Evolutionary conservation across 768 basidiomycete genomes (phyloP), one percentile per base, ranked within the genome.

Genomic region (Lepiota venenata): DNA sequence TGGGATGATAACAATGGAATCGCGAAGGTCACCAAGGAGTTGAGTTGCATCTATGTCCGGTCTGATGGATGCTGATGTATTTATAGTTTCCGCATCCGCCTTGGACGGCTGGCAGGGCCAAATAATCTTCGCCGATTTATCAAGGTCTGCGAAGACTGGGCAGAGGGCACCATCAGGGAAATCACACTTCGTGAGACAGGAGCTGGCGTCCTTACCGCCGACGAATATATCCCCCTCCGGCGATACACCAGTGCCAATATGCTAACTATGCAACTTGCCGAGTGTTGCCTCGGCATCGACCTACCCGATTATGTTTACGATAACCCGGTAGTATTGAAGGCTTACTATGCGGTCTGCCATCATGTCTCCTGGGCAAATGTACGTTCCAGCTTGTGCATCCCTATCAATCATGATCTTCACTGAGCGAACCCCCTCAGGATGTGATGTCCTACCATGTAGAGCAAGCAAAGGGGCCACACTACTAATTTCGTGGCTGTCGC

Each of bases 381-480:
- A 56, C 65, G 79, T 68, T 20, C 22, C 43, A n/a, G 32, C 8
- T 11, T 46, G 41, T 35, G 4, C 12, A 27, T 53, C 38, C 49
- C 12, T 18, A 15, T 35, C 9, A 15, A 11, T 50, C 18, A 49
- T 25, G 37, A 35, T 25, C 50, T 51, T 18, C 56, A 35, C 40
- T 58, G 48, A 36, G 39, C n/a, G 27, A 38, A 16, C 51, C 56
- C 39, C 40, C 21, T 40, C 60, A 85, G 85, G 84, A 88, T 56
- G 66, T 87, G 10, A 85, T 84, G 61, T 86, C 83, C 5, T 88
- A 87, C 67, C 81, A 85, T 65, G 82, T 84, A 80, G 85, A 89
- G 61, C 82, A 85, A 60, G 76, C 79, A 48, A 79, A 79, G 59
- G 87, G 84, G 14, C n/a, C 78, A 81, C 51, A 72, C 68, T 25